A percentile compares a stretch with the other conserved stretches of the same genome.
Evolutionary conservation across 2,329 filamentous ascomycete species (phyloP).

Genomic region (Blastomyces percursus): DNA sequence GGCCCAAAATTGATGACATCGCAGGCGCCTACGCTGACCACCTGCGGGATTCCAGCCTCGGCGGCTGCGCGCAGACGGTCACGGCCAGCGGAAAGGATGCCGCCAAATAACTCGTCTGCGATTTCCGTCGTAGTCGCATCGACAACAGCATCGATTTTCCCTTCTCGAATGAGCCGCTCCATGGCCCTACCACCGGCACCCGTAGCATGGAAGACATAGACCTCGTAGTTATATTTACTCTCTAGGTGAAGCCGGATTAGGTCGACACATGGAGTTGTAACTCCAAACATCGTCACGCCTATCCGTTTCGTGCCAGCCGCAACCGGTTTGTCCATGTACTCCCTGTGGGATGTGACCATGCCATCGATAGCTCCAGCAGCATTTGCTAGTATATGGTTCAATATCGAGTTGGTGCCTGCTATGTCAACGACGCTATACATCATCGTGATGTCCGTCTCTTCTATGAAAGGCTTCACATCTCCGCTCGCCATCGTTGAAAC

Average conservation of each 20-base stretch:
- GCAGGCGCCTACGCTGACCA: constrained; percentile 45
- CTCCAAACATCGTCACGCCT: constrained; percentile 63
- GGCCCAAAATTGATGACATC: constrained; percentile 58
- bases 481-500: constrained; percentile 60
- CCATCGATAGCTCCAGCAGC: constrained; percentile 51
- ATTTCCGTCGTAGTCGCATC: constrained; percentile 65
- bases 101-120: constrained; percentile 52
- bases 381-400: constrained; percentile 50
- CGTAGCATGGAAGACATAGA: constrained; percentile 9
- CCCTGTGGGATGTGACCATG: constrained; percentile 42
- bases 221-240: constrained; percentile 6
- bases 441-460: constrained; percentile 57
- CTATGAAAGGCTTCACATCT: constrained; percentile 53
- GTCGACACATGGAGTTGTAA: constrained; percentile 57
- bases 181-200: constrained; percentile 53
- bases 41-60: constrained; percentile 46
- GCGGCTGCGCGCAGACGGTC: constrained; percentile 48
- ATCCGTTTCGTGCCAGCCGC: constrained; percentile 38
- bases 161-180: constrained; percentile 51
- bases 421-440: constrained; percentile 64
- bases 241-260: constrained; percentile 41
- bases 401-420: constrained; percentile 51
- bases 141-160: constrained; percentile 52
- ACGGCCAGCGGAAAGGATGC: constrained; percentile 50
- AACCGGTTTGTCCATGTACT: constrained; percentile 5